Base-by-base conservation (phyloP, 768 basidiomycete species). In the Mycena filopes region DNA sequence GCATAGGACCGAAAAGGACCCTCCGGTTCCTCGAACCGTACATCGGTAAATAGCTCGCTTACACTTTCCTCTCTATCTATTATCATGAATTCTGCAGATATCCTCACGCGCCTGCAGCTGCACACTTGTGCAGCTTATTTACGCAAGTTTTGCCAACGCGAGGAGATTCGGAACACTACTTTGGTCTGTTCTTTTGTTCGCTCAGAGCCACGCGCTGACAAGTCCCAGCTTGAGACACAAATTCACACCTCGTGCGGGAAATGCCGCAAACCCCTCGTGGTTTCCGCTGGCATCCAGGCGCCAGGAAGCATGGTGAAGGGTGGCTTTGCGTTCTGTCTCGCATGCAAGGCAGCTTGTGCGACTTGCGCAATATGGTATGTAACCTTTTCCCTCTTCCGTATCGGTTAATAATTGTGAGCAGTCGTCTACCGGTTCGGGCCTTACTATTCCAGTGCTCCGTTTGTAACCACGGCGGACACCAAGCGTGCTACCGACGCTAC, bases 401-500 rank as follows among this genome's bases (percentile, higher is more conserved):
- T 36, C 50, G 36, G 15, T 26, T 42, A 18, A 57, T 60, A 57
- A 45, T 49, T n/a, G 55, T 63, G 53, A 23, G 4, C 65, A 94
- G 93, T 74, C 94, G 87, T 58, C 85, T 95, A 29, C 93, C 94
- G 4, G 91, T 94, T 18, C 86, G 85, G 29, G 79, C 85, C 0
- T 79, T 93, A 6, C 76, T 92, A 3, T 90, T 94, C 73, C 88
- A 89, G 55, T 95, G 94, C 74, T 84, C 90, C 0, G 78, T 91
- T 2, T 95, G 94, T 73, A 78, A 84, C 45, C 94, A 95, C 66
- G 94, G 94, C 0, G 93, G 93, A 0, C 94, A 95, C 68, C 89
- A 90, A 68, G 82, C 84, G 21, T 95, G 94, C 76, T 94, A 93
- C 70, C 83, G 86, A 41, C 79, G 81, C 31, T 93, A 88, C 71